Base-by-base conservation (phyloP, 495 filamentous ascomycete species). In the Sabuloglossum arenarium region DNA sequence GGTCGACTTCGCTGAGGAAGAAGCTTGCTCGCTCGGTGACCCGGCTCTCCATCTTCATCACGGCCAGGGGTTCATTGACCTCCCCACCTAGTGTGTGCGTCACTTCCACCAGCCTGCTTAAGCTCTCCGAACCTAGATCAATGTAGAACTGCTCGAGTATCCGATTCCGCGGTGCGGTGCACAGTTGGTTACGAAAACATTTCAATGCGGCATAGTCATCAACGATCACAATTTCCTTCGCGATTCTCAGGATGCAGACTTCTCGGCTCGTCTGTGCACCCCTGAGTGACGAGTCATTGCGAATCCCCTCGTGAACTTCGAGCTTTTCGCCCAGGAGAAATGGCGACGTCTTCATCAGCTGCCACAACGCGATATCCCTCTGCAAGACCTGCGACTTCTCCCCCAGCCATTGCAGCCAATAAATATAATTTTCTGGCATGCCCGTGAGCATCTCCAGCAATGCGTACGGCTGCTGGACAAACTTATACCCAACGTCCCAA, bases 131-230 rank as follows among this genome's bases (percentile, higher is more conserved):
- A 12, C 82, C 82, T 23, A 86, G 73, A 0, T 72, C 70, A 39
- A 77, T 63, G 63, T 97, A 98, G 61, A 98, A 88, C 3, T 75
- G 73, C 64, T 98, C 91, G 1, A 98, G 69, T 0, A 66, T 59
- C 58, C 97, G 90, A 55, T 97, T 90, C 62, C 88, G 83, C 0
- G 91, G 91, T 0, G 90, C 86, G 53, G 80, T 85, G 9, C 88
- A 73, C 30, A 98, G 71, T 49, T 81, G 75, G 12, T 82, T 77
- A 62, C 82, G 85, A 70, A 98, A 98, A 0, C 88, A 66, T 29
- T 80, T 79, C 63, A 88, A 95, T 58, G 78, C 84, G 58, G 82
- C 82, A 60, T 86, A 84, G 62, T 95, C 88, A 67, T 98, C 89
- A 6, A 88, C 73, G 53, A 97, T 77, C 19, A 89, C 79, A 58